Base-by-base conservation (phyloP, 345 rosid species). In the Aquilaria yunnanensis region DNA sequence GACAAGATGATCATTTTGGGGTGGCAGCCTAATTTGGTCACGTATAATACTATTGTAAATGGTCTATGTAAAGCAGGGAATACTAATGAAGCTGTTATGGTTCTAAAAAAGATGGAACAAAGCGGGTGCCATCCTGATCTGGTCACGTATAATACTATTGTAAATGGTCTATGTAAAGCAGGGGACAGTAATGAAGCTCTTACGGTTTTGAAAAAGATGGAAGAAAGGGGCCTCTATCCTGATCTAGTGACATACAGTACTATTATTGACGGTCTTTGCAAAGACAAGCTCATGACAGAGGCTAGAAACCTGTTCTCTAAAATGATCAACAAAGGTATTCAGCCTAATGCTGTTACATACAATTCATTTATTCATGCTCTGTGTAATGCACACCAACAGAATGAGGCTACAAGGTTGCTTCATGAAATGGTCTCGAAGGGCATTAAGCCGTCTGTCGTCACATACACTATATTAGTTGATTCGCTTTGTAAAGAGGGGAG, bases 401-500 rank as follows among this genome's bases (percentile, higher is more conserved):
- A 52, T 14, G 55, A 52, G 55, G 55, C 55, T 52, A 7, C 29
- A 52, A 13, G 9, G 2, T 16, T 62, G 51, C 16, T 62, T 11
- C 33, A 14, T 62, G 65, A 62, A 51, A 62, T 62, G 56, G 56
- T 49, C 32, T 3, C n/a, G 16, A 34, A 34, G 54, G 51, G 51
- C 47, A 47, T 61, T 30, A 32, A 51, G 30, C 67, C 72, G 1
- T 34, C 61, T 62, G 34, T 57, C 51, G 54, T 62, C 9, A 68
- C 72, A 1, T 56, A 45, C 10, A 56, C 0, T 48, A 63, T 66
- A 48, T 51, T 67, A 14, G 57, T 67, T 13, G 53, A 55, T 23
- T 65, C 61, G 16, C 59, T 67, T 23, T 67, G 71, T 45, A 47
- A 43, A 23, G 37, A 60, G 45, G 50, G 57, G 41, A 60, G 47